Percentiles rank a stretch among this genome's conserved stretches.
These are phyloP conservation scores for Rhodomyrtus psidioides DNA, from an alignment of 441 rosid species.

Conservation along the genomic window DNA sequence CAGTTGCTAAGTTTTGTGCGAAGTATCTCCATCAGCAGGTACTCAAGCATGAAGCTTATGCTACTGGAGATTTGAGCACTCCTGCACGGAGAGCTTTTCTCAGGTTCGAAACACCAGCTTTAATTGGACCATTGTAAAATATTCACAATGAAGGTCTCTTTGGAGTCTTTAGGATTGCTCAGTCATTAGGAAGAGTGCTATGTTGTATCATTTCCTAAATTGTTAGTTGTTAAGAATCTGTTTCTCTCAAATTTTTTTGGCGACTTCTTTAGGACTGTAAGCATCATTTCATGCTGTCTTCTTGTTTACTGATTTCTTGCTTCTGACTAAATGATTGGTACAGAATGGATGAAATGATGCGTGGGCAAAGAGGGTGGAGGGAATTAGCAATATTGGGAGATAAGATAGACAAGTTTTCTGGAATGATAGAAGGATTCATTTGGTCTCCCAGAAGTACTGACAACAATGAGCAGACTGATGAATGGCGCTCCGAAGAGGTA, in stretches of 20 bases:
- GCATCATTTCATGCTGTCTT: not conserved
- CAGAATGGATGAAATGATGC: slow-evolving; percentile 99
- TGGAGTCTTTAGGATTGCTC: not conserved
- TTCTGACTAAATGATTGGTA: not conserved
- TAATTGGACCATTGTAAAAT: not conserved
- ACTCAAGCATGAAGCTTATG: slow-evolving; percentile 54
- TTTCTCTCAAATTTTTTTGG: not conserved
- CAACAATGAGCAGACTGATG: slow-evolving; percentile 28
- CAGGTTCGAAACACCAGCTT: slow-evolving; percentile 34
- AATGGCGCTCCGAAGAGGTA: slow-evolving; percentile 84
- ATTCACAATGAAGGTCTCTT: not conserved
- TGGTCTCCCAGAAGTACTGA: slow-evolving; percentile 80
- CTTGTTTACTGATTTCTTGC: not conserved
- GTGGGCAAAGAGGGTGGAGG: slow-evolving; percentile 96
- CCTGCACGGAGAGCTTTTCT: slow-evolving; percentile 67
- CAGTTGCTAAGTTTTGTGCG: slow-evolving; percentile 86
- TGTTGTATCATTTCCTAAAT: not conserved
- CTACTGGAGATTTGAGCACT: slow-evolving; percentile 66
- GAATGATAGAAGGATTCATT: slow-evolving; percentile 90
- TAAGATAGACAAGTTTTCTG: slow-evolving; percentile 73
- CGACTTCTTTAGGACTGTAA: not conserved
- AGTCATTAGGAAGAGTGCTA: not conserved
- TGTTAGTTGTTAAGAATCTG: not conserved
- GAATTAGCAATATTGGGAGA: slow-evolving; percentile 84
- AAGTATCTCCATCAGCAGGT: slow-evolving; percentile 87